Conservation (phyloP, 2,329 filamentous ascomycete genomes). For the Balansia obtecta region DNA sequence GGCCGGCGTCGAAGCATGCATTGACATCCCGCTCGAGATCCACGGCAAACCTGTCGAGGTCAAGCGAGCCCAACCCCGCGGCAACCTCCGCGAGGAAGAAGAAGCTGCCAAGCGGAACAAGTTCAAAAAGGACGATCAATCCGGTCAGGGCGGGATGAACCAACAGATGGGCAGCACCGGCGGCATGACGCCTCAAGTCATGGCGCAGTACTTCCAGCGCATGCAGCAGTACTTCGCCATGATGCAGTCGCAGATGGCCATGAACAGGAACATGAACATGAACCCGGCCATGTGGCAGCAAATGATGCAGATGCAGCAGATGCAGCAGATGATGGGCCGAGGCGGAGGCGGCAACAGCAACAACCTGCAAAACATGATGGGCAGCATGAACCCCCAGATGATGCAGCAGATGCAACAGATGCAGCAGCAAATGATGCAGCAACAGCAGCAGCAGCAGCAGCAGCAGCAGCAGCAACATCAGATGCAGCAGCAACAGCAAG, state of each 20-base stretch:
- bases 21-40: slow-evolving; percentile 77
- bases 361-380: slow-evolving; percentile 24
- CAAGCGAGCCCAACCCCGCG: slow-evolving; percentile 91
- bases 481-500: slow-evolving; percentile 36
- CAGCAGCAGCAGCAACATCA: slow-evolving; percentile 26
- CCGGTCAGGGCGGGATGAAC: slow-evolving; percentile 20
- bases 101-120: slow-evolving; percentile 52
- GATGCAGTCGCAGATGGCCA: slow-evolving; percentile 89
- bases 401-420: slow-evolving; percentile 46
- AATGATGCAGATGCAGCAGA: slow-evolving; percentile 66
- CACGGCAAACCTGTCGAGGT: slow-evolving; percentile 95
- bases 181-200: slow-evolving; percentile 88
- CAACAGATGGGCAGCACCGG: slow-evolving; percentile 31
- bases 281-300: slow-evolving; percentile 68
- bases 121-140: slow-evolving; percentile 41
- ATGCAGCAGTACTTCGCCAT: slow-evolving; percentile 97
- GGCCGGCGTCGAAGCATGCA: slow-evolving; percentile 81
- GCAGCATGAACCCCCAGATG: slow-evolving; percentile 37
- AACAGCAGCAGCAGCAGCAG: slow-evolving; percentile 33
- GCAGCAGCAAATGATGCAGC: slow-evolving; percentile 31
- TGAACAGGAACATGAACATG: slow-evolving; percentile 61
- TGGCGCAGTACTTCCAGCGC: slow-evolving; percentile 96
- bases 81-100: slow-evolving; percentile 87
- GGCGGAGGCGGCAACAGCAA: slow-evolving; percentile 21
- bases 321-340: slow-evolving; percentile 43